These are phyloP conservation scores for Plasmodium knowlesi DNA, from an alignment of 169 alveolate species.

Conservation along the genomic window DNA sequence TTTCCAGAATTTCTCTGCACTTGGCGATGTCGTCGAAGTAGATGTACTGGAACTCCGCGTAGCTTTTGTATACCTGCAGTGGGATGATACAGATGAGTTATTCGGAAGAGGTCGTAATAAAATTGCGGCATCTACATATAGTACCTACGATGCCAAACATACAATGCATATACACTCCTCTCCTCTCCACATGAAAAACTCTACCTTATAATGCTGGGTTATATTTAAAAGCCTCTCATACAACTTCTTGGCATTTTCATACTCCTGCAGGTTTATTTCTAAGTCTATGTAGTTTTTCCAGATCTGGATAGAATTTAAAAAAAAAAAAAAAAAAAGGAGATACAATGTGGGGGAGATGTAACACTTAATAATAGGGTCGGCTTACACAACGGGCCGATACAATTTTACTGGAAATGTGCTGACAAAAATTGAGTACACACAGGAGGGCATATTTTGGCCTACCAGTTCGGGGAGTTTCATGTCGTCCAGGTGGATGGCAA, in stretches of 20 bases:
- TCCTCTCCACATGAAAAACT: neutral
- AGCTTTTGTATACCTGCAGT: constrained; percentile 80
- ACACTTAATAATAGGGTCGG: neutral
- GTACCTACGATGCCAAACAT: neutral
- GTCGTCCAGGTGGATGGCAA: constrained; percentile 88
- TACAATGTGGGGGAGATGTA: neutral
- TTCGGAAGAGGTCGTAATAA: neutral
- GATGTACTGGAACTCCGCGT: constrained; percentile 82
- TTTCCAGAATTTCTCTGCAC: constrained; percentile 82
- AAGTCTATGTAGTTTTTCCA: constrained; percentile 89
- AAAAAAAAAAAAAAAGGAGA: neutral
- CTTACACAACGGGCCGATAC: neutral
- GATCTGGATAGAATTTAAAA: constrained; percentile 53
- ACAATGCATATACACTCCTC: neutral
- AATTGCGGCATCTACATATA: no score
- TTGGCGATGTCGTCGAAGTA: constrained; percentile 73
- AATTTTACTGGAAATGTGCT: neutral
- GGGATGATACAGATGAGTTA: neutral
- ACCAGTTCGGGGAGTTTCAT: constrained; percentile 94
- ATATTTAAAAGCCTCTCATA: constrained; percentile 92
- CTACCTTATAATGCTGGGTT: constrained; percentile 92
- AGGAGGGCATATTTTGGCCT: neutral
- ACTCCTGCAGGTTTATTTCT: constrained; percentile 82
- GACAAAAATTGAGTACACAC: neutral
- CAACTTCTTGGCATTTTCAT: constrained; percentile 88